These are phyloP conservation scores for Tolypocladium nubicola DNA, from an alignment of 2,329 filamentous ascomycete genomes.

Conservation along the genomic window DNA sequence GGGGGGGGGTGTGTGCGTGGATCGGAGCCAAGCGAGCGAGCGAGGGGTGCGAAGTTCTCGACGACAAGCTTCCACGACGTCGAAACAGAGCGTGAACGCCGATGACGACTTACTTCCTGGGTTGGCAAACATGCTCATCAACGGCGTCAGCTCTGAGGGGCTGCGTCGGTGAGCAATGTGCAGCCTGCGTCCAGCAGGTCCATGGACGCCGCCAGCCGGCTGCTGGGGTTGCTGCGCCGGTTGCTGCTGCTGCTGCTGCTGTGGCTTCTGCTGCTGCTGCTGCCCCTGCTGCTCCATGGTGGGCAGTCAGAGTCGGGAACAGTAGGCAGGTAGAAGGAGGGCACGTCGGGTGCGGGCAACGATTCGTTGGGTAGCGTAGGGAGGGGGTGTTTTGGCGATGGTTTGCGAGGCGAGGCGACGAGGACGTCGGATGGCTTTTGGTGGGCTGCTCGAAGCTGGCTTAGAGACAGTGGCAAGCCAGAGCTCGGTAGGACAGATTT, in stretches of 20 bases:
- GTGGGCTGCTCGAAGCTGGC: conserved; percentile 4
- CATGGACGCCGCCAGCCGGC: conserved; percentile 48
- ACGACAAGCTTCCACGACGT: neutral
- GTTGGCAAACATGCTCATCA: conserved; percentile 83
- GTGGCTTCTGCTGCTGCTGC: conserved; percentile 15
- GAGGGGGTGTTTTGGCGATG: conserved; percentile 4
- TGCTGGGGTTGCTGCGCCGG: conserved; percentile 41
- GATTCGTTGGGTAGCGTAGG: conserved; percentile 8
- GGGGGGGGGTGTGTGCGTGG: neutral
- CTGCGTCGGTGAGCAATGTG: conserved; percentile 96
- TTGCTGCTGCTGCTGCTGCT: conserved; percentile 19
- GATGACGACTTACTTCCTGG: conserved; percentile 48
- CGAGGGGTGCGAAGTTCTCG: neutral
- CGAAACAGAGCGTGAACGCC: conserved; percentile 4
- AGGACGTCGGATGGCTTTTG: neutral
- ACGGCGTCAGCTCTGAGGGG: conserved; percentile 90
- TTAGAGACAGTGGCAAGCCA: conserved; percentile 10
- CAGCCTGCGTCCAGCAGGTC: conserved; percentile 77
- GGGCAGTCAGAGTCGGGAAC: conserved; percentile 35
- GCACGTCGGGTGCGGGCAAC: conserved; percentile 31
- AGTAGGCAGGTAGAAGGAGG: conserved; percentile 10
- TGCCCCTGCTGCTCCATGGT: conserved; percentile 49
- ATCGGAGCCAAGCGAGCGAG: neutral
- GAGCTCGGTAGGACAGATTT: conserved; percentile 16
- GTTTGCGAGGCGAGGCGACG: neutral